phyloP scores from a whole-genome alignment of 352 stramenopile species.

The Globisporangium nagaii region DNA sequence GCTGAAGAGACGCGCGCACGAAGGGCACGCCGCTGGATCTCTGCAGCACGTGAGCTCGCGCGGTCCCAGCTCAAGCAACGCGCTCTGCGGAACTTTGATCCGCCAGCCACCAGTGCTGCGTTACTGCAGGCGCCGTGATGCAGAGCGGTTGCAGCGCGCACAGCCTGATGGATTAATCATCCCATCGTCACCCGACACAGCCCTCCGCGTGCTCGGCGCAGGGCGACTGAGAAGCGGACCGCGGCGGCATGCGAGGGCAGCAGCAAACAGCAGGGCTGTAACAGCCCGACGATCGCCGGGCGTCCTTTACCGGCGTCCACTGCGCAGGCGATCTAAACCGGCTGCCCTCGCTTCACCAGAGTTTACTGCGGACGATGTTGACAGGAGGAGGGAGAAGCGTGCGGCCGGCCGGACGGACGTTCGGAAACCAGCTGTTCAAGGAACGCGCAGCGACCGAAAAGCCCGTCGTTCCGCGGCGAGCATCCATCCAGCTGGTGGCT shows the following conservation, averaged over 20 bases:
- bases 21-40: background rate
- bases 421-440: constrained; percentile 10
- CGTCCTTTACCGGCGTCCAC: background rate
- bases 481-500: constrained; percentile 9
- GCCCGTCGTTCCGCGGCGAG: background rate
- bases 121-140: no score
- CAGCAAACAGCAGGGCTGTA: background rate
- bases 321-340: background rate
- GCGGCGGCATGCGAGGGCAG: background rate
- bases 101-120: background rate
- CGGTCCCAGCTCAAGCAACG: background rate
- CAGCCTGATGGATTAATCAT: background rate
- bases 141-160: background rate
- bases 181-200: background rate
- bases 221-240: background rate
- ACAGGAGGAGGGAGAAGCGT: background rate
- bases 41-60: no score
- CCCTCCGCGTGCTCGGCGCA: background rate
- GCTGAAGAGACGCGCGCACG: background rate
- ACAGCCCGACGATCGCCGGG: background rate
- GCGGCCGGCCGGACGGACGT: background rate
- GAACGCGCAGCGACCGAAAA: background rate
- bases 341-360: background rate
- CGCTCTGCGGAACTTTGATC: background rate
- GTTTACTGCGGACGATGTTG: background rate